These are phyloP conservation scores for Talaromyces sp. DNA, from an alignment of 2,329 filamentous ascomycete species.

Conservation along the genomic window DNA sequence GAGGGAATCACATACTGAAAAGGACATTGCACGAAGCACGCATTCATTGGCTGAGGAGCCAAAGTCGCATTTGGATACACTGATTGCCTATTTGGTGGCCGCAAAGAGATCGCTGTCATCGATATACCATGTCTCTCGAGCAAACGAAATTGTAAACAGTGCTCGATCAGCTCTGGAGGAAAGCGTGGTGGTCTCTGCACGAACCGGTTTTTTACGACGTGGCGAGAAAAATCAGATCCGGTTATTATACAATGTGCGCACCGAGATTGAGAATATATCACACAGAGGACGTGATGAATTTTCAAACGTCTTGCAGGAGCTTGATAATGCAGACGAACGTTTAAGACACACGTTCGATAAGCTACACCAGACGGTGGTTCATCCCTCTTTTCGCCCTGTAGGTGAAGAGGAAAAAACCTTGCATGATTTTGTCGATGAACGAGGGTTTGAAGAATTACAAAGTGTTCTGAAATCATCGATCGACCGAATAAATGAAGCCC, in stretches of 20 bases:
- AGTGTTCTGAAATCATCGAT: constrained; percentile 54
- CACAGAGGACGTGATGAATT: constrained; percentile 40
- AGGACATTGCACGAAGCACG: neutral
- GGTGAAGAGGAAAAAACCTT: constrained; percentile 50
- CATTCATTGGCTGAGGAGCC: constrained; percentile 11
- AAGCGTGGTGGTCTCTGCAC: constrained; percentile 65
- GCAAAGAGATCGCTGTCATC: constrained; percentile 84
- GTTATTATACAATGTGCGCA: constrained; percentile 38
- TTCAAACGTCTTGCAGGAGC: constrained; percentile 45
- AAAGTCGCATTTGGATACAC: constrained; percentile 57
- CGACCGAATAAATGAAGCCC: constrained; percentile 55
- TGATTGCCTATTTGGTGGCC: constrained; percentile 77
- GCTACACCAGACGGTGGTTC: constrained; percentile 54
- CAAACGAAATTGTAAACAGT: constrained; percentile 75
- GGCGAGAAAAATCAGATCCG: constrained; percentile 52
- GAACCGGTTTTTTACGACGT: constrained; percentile 61
- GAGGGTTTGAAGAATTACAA: constrained; percentile 54
- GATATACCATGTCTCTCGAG: constrained; percentile 75
- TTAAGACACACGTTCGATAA: constrained; percentile 52
- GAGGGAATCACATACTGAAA: neutral
- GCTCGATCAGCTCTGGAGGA: constrained; percentile 74
- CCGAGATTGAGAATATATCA: constrained; percentile 39
- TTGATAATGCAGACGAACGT: constrained; percentile 55
- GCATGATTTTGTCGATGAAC: constrained; percentile 63
- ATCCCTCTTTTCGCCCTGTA: constrained; percentile 49